Percentiles rank a stretch among this genome's conserved stretches.
Conservation (phyloP, 441 rosid species). For the Mallotus repandus region DNA sequence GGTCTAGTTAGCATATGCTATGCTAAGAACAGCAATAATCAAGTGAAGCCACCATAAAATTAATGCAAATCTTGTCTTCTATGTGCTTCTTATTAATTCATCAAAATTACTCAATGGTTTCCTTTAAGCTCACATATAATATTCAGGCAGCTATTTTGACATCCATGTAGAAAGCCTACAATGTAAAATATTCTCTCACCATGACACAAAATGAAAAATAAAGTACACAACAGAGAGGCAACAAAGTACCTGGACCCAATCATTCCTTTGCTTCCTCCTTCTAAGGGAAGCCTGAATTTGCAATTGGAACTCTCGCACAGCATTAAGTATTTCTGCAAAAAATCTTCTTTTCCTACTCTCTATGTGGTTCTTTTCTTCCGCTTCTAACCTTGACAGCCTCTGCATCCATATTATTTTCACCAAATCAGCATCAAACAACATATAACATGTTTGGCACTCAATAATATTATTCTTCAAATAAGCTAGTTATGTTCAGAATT, state of each 20-base stretch:
- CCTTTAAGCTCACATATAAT: slow-evolving; percentile 1
- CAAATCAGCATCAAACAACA: slow-evolving; percentile 28
- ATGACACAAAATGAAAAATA: slow-evolving; percentile 7
- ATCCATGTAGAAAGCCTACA: background rate
- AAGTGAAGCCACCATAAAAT: background rate
- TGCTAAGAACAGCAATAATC: slow-evolving; percentile 3
- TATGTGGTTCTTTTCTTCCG: slow-evolving; percentile 74
- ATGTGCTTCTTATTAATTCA: background rate
- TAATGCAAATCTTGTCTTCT: slow-evolving; percentile 7
- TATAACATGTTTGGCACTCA: slow-evolving; percentile 1
- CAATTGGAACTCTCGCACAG: slow-evolving; percentile 88
- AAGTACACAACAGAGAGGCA: slow-evolving; percentile 12
- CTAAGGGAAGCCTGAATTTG: slow-evolving; percentile 79
- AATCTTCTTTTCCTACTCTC: slow-evolving; percentile 87
- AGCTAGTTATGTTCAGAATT: background rate
- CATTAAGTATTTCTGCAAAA: slow-evolving; percentile 86
- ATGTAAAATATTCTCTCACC: background rate
- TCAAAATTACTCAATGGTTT: slow-evolving; percentile 6
- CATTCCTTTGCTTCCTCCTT: slow-evolving; percentile 97
- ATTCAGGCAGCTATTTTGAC: slow-evolving; percentile 7
- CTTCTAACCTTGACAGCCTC: slow-evolving; percentile 88
- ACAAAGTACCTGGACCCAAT: slow-evolving; percentile 71
- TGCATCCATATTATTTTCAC: slow-evolving; percentile 37
- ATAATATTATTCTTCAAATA: background rate
- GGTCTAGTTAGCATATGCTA: slow-evolving; percentile 15